These are phyloP conservation scores for Cyclanthera cordifolia DNA, from an alignment of 306 rosid species.

Conservation along the genomic window DNA sequence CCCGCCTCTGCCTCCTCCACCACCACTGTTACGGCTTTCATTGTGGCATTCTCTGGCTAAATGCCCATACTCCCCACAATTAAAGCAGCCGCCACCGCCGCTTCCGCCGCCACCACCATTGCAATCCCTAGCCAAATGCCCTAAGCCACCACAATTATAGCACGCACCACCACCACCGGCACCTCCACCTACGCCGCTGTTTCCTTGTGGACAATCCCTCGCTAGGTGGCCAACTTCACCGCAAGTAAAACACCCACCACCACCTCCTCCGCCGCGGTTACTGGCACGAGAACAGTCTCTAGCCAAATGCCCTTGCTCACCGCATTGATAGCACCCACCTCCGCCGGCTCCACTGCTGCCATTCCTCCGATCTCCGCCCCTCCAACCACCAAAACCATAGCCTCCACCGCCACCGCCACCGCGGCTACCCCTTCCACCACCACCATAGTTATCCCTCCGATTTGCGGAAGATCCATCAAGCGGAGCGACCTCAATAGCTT, in stretches of 20 bases:
- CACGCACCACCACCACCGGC: conserved; percentile 24
- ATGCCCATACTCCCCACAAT: conserved; percentile 50
- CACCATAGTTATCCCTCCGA: conserved; percentile 17
- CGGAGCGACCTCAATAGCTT: conserved; percentile 67
- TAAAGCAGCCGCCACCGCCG: conserved; percentile 23
- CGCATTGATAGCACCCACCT: conserved; percentile 52
- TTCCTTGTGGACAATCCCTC: conserved; percentile 49
- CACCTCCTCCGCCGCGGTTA: conserved; percentile 17
- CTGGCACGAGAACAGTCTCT: conserved; percentile 41
- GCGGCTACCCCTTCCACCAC: conserved; percentile 20
- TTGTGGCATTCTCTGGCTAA: conserved; percentile 23
- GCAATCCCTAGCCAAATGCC: conserved; percentile 73
- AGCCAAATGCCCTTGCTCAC: conserved; percentile 57
- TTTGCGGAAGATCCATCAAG: conserved; percentile 42
- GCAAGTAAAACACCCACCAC: conserved; percentile 43
- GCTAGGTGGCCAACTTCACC: conserved; percentile 64
- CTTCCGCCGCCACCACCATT: conserved; percentile 24
- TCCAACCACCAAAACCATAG: conserved; percentile 36
- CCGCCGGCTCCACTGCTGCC: conserved; percentile 35
- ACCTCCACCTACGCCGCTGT: conserved; percentile 19
- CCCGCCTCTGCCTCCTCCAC: conserved; percentile 9
- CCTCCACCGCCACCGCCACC: too few relatives aligned
- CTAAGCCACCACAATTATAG: conserved; percentile 47
- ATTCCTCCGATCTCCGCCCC: conserved; percentile 43
- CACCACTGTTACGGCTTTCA: conserved; percentile 13